phyloP scores from a whole-genome alignment of 768 basidiomycete genomes.

The Naganishia kalamii region DNA sequence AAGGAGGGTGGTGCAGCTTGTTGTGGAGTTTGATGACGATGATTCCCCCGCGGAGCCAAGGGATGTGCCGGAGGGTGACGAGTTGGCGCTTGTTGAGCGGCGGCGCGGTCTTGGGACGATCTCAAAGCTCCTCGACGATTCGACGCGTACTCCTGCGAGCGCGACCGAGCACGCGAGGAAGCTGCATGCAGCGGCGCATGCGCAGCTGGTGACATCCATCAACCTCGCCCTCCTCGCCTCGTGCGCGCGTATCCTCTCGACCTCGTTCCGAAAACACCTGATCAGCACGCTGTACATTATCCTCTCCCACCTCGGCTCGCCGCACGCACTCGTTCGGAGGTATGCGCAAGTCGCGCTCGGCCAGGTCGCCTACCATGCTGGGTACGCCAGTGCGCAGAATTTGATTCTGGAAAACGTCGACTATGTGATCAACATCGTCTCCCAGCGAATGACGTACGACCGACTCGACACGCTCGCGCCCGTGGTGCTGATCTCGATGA shows the following conservation, averaged over 20 bases:
- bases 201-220: constrained; percentile 62
- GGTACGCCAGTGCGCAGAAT: constrained; percentile 82
- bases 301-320: constrained; percentile 75
- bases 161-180: constrained; percentile 28
- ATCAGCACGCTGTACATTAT: constrained; percentile 77
- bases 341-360: constrained; percentile 70
- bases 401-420: constrained; percentile 91
- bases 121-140: constrained; percentile 51
- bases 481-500: constrained; percentile 74
- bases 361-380: constrained; percentile 65
- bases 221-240: constrained; percentile 70
- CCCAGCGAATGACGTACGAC: constrained; percentile 65
- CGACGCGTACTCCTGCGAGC: constrained; percentile 35
- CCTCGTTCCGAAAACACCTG: constrained; percentile 65
- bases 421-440: constrained; percentile 85
- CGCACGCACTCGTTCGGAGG: constrained; percentile 59
- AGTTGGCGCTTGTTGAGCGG: constrained; percentile 55
- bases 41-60: constrained; percentile 46
- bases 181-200: constrained; percentile 50
- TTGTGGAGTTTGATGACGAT: constrained; percentile 67
- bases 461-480: constrained; percentile 84
- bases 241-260: constrained; percentile 63
- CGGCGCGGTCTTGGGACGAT: constrained; percentile 62
- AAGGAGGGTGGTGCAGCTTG: constrained; percentile 57
- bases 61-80: constrained; percentile 21